Conservation (phyloP, 2,329 filamentous ascomycete species). For the Ilyonectria mors-panacis region DNA sequence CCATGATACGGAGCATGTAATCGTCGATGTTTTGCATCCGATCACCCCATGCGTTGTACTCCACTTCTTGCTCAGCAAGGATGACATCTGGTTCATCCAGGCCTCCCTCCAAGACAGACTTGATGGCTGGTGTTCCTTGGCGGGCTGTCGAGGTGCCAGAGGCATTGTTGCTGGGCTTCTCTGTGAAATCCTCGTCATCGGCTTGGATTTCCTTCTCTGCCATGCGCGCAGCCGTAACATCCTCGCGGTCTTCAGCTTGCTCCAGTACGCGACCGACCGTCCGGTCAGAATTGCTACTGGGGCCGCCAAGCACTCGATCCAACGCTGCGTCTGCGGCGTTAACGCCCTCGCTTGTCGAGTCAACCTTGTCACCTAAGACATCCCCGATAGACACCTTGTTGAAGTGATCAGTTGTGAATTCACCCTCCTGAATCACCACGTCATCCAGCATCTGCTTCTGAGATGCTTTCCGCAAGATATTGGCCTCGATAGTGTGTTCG, state of each 20-base stretch:
- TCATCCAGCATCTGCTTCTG: slow-evolving; percentile 99
- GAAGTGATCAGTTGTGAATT: slow-evolving; percentile 97
- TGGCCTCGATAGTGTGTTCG: slow-evolving; percentile 96
- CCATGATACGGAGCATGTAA: slow-evolving; percentile 81
- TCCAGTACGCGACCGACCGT: slow-evolving; percentile 82
- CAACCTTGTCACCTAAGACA: slow-evolving; percentile 73
- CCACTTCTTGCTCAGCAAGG: slow-evolving; percentile 57
- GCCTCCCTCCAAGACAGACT: slow-evolving; percentile 52
- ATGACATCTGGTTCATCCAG: slow-evolving; percentile 53
- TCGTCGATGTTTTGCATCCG: slow-evolving; percentile 77
- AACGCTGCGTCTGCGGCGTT: slow-evolving; percentile 86
- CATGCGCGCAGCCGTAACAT: slow-evolving; percentile 87
- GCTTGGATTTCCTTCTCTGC: slow-evolving; percentile 92
- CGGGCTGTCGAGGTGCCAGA: slow-evolving; percentile 67
- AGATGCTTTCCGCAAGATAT: slow-evolving; percentile 95
- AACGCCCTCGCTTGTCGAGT: slow-evolving; percentile 64
- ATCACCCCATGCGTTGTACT: slow-evolving; percentile 73
- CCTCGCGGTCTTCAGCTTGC: slow-evolving; percentile 92
- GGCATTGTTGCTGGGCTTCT: slow-evolving; percentile 65
- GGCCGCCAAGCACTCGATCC: slow-evolving; percentile 84
- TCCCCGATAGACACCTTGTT: slow-evolving; percentile 83
- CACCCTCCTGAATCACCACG: slow-evolving; percentile 97
- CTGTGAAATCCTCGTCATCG: slow-evolving; percentile 88
- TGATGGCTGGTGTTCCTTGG: slow-evolving; percentile 65
- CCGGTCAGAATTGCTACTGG: slow-evolving; percentile 72